These are phyloP conservation scores for Coemansia sp. DNA, from an alignment of 192 early-diverging fungal species.

Conservation along the genomic window DNA sequence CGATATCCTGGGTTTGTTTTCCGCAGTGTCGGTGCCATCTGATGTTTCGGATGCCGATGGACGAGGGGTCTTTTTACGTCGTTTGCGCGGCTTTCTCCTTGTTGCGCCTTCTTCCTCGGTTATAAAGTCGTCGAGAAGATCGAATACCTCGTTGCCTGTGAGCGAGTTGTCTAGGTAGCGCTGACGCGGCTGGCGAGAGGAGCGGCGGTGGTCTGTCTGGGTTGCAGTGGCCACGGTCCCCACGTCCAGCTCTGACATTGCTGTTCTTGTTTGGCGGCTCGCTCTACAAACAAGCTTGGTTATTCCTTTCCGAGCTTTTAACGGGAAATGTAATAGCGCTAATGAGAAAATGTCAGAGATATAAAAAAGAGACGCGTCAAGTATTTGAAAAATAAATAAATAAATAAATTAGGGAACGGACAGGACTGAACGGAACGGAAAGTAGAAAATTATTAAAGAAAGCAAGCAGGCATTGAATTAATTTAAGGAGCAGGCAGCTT, in stretches of 20 bases:
- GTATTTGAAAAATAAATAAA: no score
- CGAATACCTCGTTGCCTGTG: conserved; percentile 47
- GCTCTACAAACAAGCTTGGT: no score
- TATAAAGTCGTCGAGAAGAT: conserved; percentile 43
- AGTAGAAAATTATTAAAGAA: no score
- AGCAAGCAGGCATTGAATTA: no score
- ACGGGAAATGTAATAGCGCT: no score
- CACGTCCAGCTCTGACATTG: neutral
- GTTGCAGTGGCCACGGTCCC: neutral
- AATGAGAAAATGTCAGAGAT: no score
- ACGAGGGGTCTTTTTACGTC: conserved; percentile 9
- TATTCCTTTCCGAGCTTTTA: no score
- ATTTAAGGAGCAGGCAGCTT: no score
- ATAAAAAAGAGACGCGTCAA: conserved; percentile 8
- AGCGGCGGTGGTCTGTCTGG: conserved; percentile 23
- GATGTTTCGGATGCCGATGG: neutral
- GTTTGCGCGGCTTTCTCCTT: conserved; percentile 2
- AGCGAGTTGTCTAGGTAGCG: conserved; percentile 37
- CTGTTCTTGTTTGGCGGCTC: conserved; percentile 7
- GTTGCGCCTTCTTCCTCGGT: conserved; percentile 13
- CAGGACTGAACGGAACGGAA: no score
- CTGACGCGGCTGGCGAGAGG: conserved; percentile 30
- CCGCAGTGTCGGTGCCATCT: neutral
- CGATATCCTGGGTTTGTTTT: neutral
- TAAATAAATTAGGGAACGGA: no score